Evolutionary conservation across 1,284 basidiomycete species (phyloP).

Genomic region (Coniferiporia weirii): DNA sequence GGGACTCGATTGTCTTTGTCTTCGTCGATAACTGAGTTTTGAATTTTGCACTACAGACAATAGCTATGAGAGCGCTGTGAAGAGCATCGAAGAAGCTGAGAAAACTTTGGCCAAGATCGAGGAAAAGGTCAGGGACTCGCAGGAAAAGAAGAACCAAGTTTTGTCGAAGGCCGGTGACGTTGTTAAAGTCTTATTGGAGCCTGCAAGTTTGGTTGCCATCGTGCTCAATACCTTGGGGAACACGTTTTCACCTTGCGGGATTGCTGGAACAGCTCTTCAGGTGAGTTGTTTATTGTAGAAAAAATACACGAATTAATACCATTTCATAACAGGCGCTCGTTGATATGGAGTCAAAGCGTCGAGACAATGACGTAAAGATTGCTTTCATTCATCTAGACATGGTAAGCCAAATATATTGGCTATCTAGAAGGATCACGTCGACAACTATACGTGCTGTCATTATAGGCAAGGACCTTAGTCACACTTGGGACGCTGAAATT

Average conservation of each 20-base stretch:
- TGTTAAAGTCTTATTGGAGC: slow-evolving; percentile 19
- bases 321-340: slow-evolving; percentile 11
- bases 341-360: slow-evolving; percentile 16
- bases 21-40: neutral
- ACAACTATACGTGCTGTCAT: neutral
- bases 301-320: neutral
- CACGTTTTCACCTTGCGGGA: slow-evolving; percentile 17
- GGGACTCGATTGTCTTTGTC: neutral
- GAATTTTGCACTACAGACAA: neutral
- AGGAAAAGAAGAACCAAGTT: slow-evolving; percentile 17
- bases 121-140: slow-evolving; percentile 14
- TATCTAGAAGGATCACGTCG: neutral
- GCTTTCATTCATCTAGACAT: slow-evolving; percentile 17
- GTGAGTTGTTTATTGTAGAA: slow-evolving; percentile 1
- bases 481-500: slow-evolving; percentile 17
- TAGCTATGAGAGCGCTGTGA: slow-evolving; percentile 13
- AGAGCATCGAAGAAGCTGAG: slow-evolving; percentile 19
- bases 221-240: slow-evolving; percentile 17
- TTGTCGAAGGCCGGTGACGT: slow-evolving; percentile 19
- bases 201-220: slow-evolving; percentile 18
- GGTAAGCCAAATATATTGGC: neutral
- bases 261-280: slow-evolving; percentile 15
- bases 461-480: slow-evolving; percentile 17
- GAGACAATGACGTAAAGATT: slow-evolving; percentile 20
- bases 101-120: slow-evolving; percentile 11